Evolutionary conservation across 371 early-diverging fungal species (phyloP).

Genomic region (Mucor lusitanicus): DNA sequence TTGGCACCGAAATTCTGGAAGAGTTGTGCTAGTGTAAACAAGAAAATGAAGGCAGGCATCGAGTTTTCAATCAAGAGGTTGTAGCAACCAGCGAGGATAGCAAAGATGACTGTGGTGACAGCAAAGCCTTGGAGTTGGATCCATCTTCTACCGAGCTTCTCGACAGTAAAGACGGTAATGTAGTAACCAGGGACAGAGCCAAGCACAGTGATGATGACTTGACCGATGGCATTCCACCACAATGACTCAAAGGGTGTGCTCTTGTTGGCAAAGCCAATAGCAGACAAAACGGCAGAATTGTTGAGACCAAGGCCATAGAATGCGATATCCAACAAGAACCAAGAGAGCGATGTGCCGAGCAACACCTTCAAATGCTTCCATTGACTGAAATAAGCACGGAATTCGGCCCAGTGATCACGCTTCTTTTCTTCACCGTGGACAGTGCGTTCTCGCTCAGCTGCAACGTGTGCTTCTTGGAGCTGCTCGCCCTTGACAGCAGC

Average conservation of each 20-base stretch:
- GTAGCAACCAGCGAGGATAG: slow-evolving; percentile 43
- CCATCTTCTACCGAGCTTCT: slow-evolving; percentile 75
- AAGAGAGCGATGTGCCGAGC: slow-evolving; percentile 51
- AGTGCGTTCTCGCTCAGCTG: slow-evolving; percentile 17
- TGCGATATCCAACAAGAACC: slow-evolving; percentile 77
- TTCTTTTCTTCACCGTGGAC: neutral
- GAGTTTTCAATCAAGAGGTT: slow-evolving; percentile 49
- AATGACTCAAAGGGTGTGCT: slow-evolving; percentile 5
- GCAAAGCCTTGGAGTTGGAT: slow-evolving; percentile 77
- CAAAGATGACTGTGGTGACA: slow-evolving; percentile 40
- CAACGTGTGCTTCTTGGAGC: slow-evolving; percentile 18
- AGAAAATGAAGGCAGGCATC: slow-evolving; percentile 60
- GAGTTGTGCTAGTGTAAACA: slow-evolving; percentile 78
- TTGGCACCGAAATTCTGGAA: slow-evolving; percentile 88
- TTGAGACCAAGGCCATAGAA: slow-evolving; percentile 81
- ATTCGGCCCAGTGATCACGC: slow-evolving; percentile 34
- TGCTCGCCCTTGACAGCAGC: slow-evolving; percentile 13
- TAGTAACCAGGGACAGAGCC: slow-evolving; percentile 89
- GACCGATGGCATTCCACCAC: slow-evolving; percentile 52
- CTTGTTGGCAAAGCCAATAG: slow-evolving; percentile 55
- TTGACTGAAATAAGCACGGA: slow-evolving; percentile 50
- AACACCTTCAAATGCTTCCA: slow-evolving; percentile 52
- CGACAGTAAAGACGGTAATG: slow-evolving; percentile 78
- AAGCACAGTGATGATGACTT: slow-evolving; percentile 71
- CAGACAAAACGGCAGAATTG: slow-evolving; percentile 52